Percentiles rank a stretch among this genome's conserved stretches.
These are phyloP conservation scores for Dendrocalamus sinicus DNA, from an alignment of 176 grass and related monocot genomes.

Conservation along the genomic window DNA sequence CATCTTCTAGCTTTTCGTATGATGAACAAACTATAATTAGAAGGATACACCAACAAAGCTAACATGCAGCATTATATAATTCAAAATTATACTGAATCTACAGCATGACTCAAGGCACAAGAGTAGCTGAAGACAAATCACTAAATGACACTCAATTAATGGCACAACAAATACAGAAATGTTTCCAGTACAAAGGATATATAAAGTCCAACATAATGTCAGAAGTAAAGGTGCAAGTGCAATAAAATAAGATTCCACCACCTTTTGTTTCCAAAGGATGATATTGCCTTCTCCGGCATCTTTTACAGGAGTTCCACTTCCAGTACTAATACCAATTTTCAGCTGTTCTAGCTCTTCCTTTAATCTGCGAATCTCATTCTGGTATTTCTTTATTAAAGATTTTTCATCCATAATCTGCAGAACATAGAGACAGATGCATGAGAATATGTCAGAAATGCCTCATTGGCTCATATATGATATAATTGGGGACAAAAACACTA, in stretches of 20 bases:
- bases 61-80: slow-evolving; percentile 21
- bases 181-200: neutral
- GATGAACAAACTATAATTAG: slow-evolving; percentile 59
- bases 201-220: slow-evolving; percentile 1
- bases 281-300: slow-evolving; percentile 84
- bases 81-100: slow-evolving; percentile 22
- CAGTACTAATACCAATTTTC: slow-evolving; percentile 91
- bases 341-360: slow-evolving; percentile 95
- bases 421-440: slow-evolving; percentile 42
- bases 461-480: neutral
- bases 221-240: slow-evolving; percentile 12
- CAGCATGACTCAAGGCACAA: slow-evolving; percentile 30
- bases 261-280: slow-evolving; percentile 92
- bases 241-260: slow-evolving; percentile 61
- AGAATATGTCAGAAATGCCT: slow-evolving; percentile 39
- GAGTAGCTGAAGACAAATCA: neutral
- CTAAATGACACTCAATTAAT: slow-evolving; percentile 11
- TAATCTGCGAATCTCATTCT: slow-evolving; percentile 92
- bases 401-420: slow-evolving; percentile 98
- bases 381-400: slow-evolving; percentile 99
- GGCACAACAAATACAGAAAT: slow-evolving; percentile 9
- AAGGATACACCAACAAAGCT: slow-evolving; percentile 27
- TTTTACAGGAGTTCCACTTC: slow-evolving; percentile 64
- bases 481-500: slow-evolving; percentile 26
- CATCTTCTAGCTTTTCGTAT: slow-evolving; percentile 93